Evolutionary conservation across 495 filamentous ascomycete genomes (phyloP).

Genomic region (Pyronema omphalodes): DNA sequence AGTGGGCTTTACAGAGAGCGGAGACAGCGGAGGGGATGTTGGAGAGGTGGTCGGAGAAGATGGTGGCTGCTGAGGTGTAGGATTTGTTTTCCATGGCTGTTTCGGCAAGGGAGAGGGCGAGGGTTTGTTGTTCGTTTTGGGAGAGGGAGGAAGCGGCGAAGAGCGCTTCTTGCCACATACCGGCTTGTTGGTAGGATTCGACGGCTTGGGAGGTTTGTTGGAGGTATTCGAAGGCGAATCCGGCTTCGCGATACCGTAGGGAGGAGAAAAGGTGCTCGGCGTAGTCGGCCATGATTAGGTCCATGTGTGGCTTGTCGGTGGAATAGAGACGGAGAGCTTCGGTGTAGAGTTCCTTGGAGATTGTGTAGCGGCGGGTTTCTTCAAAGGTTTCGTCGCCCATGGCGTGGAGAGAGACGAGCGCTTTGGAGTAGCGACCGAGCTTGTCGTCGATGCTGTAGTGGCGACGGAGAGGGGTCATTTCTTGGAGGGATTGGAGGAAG

Average conservation of each 20-base stretch:
- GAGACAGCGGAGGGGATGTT: conserved; percentile 48
- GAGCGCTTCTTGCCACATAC: conserved; percentile 77
- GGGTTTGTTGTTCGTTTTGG: conserved; percentile 33
- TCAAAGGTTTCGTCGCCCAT: conserved; percentile 42
- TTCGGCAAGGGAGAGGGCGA: conserved; percentile 50
- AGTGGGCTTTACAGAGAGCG: conserved; percentile 63
- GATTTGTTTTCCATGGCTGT: conserved; percentile 63
- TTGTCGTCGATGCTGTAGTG: conserved; percentile 79
- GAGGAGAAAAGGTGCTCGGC: conserved; percentile 55
- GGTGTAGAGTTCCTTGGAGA: conserved; percentile 62
- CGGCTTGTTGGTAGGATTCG: conserved; percentile 60
- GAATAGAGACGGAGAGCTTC: conserved; percentile 65
- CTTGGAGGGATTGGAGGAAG: conserved; percentile 71
- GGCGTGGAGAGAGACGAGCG: conserved; percentile 52
- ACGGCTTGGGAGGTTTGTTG: conserved; percentile 49
- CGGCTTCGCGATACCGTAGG: conserved; percentile 68
- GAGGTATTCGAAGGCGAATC: conserved; percentile 78
- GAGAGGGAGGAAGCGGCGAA: conserved; percentile 44
- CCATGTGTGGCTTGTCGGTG: conserved; percentile 47
- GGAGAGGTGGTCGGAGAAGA: conserved; percentile 62
- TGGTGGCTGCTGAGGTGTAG: conserved; percentile 55
- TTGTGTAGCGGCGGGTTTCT: conserved; percentile 54
- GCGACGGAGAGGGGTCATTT: conserved; percentile 45
- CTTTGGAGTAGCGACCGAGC: conserved; percentile 55
- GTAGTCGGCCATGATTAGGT: conserved; percentile 35